phyloP scores from a whole-genome alignment of 2,329 filamentous ascomycete genomes.

The Hymenotorrendiella dingleyae region DNA sequence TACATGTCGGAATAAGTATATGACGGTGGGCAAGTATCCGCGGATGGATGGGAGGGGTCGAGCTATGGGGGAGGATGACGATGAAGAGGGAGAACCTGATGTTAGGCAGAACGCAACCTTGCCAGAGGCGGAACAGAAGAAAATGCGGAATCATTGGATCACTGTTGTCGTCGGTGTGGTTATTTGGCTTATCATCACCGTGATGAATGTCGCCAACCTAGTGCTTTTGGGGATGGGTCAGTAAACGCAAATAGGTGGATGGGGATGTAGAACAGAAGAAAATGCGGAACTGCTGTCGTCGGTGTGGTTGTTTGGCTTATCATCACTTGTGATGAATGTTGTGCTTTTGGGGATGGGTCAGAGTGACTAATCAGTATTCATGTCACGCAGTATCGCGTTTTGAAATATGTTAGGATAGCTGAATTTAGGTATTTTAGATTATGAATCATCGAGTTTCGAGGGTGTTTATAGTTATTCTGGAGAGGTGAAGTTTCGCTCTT shows the following conservation, averaged over 20 bases:
- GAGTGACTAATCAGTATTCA: too few species aligned
- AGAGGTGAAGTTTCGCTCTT: too few species aligned
- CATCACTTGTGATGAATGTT: conserved; percentile 72
- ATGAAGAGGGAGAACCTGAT: conserved; percentile 19
- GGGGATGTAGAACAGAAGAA: conserved; percentile 17
- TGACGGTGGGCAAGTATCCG: conserved; percentile 45
- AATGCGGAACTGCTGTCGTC: conserved; percentile 64
- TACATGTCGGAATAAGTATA: conserved; percentile 71
- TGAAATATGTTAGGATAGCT: too few species aligned
- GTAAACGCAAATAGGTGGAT: too few species aligned
- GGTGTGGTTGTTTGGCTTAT: conserved; percentile 63
- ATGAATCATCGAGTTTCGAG: too few species aligned
- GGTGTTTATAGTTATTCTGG: too few species aligned
- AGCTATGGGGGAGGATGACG: conserved; percentile 16
- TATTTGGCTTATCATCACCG: conserved; percentile 68
- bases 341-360: conserved; percentile 67
- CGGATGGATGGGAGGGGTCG: conserved; percentile 12
- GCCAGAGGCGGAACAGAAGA: conserved; percentile 14
- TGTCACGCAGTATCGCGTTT: too few species aligned
- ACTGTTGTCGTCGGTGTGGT: conserved; percentile 50
- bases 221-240: conserved; percentile 52
- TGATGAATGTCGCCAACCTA: conserved; percentile 74
- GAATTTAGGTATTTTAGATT: too few species aligned
- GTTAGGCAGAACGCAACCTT: background rate
- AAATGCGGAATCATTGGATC: conserved; percentile 69